Conservation (phyloP, 2,329 filamentous ascomycete species). For the Aureobasidium melanogenum region DNA sequence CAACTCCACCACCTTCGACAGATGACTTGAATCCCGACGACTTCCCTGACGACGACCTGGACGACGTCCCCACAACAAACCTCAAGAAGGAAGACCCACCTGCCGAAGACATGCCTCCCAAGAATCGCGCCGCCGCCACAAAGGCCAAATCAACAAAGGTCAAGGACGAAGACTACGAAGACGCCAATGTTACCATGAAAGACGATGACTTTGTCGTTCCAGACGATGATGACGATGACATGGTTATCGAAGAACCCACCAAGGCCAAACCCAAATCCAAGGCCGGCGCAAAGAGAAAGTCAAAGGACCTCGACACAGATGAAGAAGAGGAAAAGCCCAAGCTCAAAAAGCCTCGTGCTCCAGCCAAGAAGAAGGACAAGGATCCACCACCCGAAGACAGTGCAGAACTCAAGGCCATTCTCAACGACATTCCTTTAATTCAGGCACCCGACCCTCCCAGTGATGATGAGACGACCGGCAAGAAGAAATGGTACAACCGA, state of each 20-base stretch:
- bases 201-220: constrained; percentile 36
- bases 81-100: constrained; percentile 56
- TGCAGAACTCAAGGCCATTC: constrained; percentile 68
- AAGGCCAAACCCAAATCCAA: constrained; percentile 24
- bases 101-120: constrained; percentile 30
- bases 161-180: constrained; percentile 54
- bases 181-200: constrained; percentile 46
- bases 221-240: constrained; percentile 34
- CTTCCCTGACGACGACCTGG: constrained; percentile 29
- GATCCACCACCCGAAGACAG: constrained; percentile 61
- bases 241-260: constrained; percentile 30
- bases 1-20: constrained; percentile 23
- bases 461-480: constrained; percentile 38
- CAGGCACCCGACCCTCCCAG: constrained; percentile 75
- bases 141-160: constrained; percentile 38
- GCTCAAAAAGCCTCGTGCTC: constrained; percentile 26
- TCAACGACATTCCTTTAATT: constrained; percentile 78
- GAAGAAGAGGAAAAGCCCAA: constrained; percentile 40
- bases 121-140: constrained; percentile 4
- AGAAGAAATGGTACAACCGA: constrained; percentile 75
- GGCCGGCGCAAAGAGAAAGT: constrained; percentile 46
- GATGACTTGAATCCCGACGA: constrained; percentile 25
- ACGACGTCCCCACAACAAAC: constrained; percentile 61
- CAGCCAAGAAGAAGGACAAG: constrained; percentile 45
- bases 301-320: constrained; percentile 45